Percentiles rank a stretch among this genome's conserved stretches.
Evolutionary conservation across 305 asterid species (phyloP).

Genomic region (Rubia peregrina): DNA sequence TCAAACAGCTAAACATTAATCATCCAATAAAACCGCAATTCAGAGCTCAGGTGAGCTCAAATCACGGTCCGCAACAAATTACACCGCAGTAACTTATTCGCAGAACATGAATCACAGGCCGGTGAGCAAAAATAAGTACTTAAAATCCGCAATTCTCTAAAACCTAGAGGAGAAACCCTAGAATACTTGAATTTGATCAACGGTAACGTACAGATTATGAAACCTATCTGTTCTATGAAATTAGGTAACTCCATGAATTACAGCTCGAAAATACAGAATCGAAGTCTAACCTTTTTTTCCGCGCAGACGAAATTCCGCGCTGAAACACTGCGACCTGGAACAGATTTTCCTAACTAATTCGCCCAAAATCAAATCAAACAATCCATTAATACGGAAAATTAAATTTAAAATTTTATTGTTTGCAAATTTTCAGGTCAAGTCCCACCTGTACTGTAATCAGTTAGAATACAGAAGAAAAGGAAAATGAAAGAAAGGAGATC

Average conservation of each 20-base stretch:
- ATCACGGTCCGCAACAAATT: neutral
- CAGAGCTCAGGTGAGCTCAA: neutral
- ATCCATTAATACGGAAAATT: neutral
- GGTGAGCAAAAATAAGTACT: neutral
- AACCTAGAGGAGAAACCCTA: neutral
- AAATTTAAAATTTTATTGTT: neutral
- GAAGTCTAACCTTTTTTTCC: conserved; percentile 2
- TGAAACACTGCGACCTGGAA: neutral
- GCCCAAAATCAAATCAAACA: neutral
- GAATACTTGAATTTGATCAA: neutral
- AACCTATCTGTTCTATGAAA: neutral
- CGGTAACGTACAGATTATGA: neutral
- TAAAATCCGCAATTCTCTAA: neutral
- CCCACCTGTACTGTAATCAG: neutral
- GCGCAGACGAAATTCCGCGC: neutral
- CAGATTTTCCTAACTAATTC: neutral
- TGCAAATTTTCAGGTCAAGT: neutral
- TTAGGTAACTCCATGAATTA: neutral
- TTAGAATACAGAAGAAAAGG: neutral
- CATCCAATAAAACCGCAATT: neutral
- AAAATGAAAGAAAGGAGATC: neutral
- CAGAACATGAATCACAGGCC: neutral
- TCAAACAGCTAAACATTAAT: neutral
- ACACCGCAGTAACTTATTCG: too few relatives aligned
- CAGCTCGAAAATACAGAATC: neutral